Conservation (phyloP, 2,329 filamentous ascomycete genomes). For the Pseudogymnoascus sp. region DNA sequence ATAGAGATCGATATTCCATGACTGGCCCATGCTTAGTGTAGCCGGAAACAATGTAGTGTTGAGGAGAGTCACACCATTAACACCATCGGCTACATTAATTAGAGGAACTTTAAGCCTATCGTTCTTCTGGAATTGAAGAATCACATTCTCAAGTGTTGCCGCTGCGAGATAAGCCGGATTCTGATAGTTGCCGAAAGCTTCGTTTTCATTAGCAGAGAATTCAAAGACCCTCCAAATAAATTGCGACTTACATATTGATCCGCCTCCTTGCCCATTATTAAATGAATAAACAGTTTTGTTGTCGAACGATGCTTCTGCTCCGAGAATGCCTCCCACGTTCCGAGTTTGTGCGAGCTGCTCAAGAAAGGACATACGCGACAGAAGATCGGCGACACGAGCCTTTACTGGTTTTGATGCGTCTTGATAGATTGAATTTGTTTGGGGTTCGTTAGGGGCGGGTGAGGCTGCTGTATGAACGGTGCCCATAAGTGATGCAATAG, state of each 20-base stretch:
- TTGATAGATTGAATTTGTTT: not conserved
- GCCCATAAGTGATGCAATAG: not conserved
- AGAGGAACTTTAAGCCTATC: slow-evolving; percentile 17
- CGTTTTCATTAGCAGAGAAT: not conserved
- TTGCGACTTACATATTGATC: not conserved
- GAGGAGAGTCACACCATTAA: slow-evolving; percentile 27
- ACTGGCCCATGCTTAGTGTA: slow-evolving; percentile 23
- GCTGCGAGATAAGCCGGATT: not conserved
- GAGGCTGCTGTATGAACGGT: not conserved
- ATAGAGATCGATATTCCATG: slow-evolving; percentile 28
- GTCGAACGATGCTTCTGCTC: not conserved
- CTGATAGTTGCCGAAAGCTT: not conserved
- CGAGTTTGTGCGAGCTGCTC: not conserved
- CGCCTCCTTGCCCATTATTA: not conserved
- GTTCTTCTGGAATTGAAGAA: not conserved
- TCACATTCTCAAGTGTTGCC: not conserved
- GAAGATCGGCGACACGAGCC: not conserved
- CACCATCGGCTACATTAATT: slow-evolving; percentile 24
- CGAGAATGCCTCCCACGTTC: not conserved
- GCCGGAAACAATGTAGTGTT: slow-evolving; percentile 30
- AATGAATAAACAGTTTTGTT: not conserved
- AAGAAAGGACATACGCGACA: not conserved
- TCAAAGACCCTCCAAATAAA: not conserved
- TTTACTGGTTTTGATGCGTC: not conserved
- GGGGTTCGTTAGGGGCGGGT: not conserved